These are phyloP conservation scores for Sclerospora graminicola DNA, from an alignment of 352 stramenopile species.

Conservation along the genomic window DNA sequence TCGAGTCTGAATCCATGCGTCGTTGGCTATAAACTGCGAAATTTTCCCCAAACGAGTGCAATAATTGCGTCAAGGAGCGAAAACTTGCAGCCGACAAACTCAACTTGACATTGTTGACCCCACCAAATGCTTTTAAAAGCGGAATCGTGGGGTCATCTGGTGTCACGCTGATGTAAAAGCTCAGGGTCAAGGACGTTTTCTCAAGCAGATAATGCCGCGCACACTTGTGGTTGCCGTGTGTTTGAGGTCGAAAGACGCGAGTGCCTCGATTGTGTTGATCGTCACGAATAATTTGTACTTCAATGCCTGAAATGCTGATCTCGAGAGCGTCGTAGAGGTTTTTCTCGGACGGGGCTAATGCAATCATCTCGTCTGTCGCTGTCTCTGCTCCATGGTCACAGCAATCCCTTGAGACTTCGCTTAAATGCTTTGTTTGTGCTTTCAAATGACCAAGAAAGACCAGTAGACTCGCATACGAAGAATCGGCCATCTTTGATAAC, in stretches of 20 bases:
- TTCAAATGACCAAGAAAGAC: slow-evolving; percentile 73
- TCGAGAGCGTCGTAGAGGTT: slow-evolving; percentile 74
- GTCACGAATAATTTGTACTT: slow-evolving; percentile 53
- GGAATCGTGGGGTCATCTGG: slow-evolving; percentile 70
- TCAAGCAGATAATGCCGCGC: slow-evolving; percentile 54
- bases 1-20: slow-evolving; percentile 15
- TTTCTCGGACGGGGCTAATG: slow-evolving; percentile 17
- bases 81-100: slow-evolving; percentile 65
- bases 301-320: slow-evolving; percentile 64
- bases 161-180: slow-evolving; percentile 68
- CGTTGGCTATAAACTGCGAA: slow-evolving; percentile 35
- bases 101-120: slow-evolving; percentile 54
- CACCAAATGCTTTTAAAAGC: slow-evolving; percentile 65
- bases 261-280: slow-evolving; percentile 3
- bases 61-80: slow-evolving; percentile 39
- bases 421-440: slow-evolving; percentile 40
- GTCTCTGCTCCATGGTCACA: slow-evolving; percentile 1
- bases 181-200: slow-evolving; percentile 64
- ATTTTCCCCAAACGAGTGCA: slow-evolving; percentile 66
- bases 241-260: slow-evolving; percentile 11
- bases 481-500: slow-evolving; percentile 5
- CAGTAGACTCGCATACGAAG: slow-evolving; percentile 37
- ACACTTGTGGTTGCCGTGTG: slow-evolving; percentile 12
- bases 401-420: slow-evolving; percentile 5
- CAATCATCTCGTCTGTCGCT: slow-evolving; percentile 7